phyloP scores from a whole-genome alignment of 805 yeast genomes.

The Candida sonorensis region DNA sequence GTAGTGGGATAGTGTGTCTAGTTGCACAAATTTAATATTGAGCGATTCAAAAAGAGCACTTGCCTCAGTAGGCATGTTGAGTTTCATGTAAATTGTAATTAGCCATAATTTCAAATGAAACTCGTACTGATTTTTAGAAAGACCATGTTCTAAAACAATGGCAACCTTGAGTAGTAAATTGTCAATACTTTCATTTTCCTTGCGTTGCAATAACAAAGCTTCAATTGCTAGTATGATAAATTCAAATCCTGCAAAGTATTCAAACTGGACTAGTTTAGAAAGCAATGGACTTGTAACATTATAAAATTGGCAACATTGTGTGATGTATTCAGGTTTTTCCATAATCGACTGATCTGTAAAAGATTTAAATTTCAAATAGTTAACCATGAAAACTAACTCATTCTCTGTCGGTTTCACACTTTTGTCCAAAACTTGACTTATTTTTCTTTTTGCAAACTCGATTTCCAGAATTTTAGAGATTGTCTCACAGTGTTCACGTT shows the following conservation, averaged over 20 bases:
- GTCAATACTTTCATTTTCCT: slow-evolving; percentile 7
- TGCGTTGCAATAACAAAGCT: slow-evolving; percentile 15
- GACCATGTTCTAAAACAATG: slow-evolving; percentile 51
- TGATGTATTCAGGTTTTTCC: slow-evolving; percentile 17
- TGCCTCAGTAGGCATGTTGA: slow-evolving; percentile 52
- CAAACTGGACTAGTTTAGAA: slow-evolving; percentile 44
- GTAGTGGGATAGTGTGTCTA: slow-evolving; percentile 58
- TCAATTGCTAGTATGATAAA: slow-evolving; percentile 51
- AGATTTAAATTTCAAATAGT: slow-evolving; percentile 39
- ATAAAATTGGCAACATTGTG: slow-evolving; percentile 33
- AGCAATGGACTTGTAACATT: slow-evolving; percentile 31
- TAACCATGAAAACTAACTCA: slow-evolving; percentile 22
- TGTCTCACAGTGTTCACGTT: slow-evolving; percentile 1
- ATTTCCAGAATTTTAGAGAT: slow-evolving; percentile 5
- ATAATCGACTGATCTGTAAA: slow-evolving; percentile 19
- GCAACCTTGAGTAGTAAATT: slow-evolving; percentile 33
- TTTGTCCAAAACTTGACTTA: slow-evolving; percentile 6
- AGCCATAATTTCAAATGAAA: slow-evolving; percentile 69
- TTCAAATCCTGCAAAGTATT: slow-evolving; percentile 66
- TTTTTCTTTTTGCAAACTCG: slow-evolving; percentile 5
- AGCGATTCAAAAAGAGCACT: slow-evolving; percentile 43
- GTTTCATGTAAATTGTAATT: slow-evolving; percentile 48
- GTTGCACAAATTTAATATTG: slow-evolving; percentile 68
- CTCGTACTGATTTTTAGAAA: slow-evolving; percentile 57
- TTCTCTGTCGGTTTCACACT: slow-evolving; percentile 12